These are phyloP conservation scores for grape (Vitis vinifera) DNA, from an alignment of 164 flowering plant genomes.

Conservation along the genomic window ASM3070453v1 NC_081811.1:31330501-31331000, in stretches of 20 bases:
- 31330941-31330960: slow-evolving; percentile 93
- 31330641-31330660: too few relatives aligned
- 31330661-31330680: too few relatives aligned
- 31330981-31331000: slow-evolving; percentile 98
- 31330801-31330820: slow-evolving; percentile 85
- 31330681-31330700: slow-evolving; percentile 17
- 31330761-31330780: slow-evolving; percentile 77
- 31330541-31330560: too few relatives aligned
- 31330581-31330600: too few relatives aligned
- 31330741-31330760: slow-evolving; percentile 93
- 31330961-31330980: slow-evolving; percentile 96
- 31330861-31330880: too few relatives aligned
- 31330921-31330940: slow-evolving; percentile 94
- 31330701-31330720: slow-evolving; percentile 73
- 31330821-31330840: neutral
- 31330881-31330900: neutral
- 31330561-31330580: too few relatives aligned
- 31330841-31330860: neutral
- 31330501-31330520: too few relatives aligned
- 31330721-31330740: slow-evolving; percentile 82
- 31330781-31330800: slow-evolving; percentile 70
- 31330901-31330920: slow-evolving; percentile 71
- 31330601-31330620: too few relatives aligned
- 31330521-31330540: too few relatives aligned
- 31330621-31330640: too few relatives aligned